Evolutionary conservation across 1,139 yeast species (phyloP), one percentile per base, ranked within the genome.

Genomic region (Ogataea hybrid): DNA sequence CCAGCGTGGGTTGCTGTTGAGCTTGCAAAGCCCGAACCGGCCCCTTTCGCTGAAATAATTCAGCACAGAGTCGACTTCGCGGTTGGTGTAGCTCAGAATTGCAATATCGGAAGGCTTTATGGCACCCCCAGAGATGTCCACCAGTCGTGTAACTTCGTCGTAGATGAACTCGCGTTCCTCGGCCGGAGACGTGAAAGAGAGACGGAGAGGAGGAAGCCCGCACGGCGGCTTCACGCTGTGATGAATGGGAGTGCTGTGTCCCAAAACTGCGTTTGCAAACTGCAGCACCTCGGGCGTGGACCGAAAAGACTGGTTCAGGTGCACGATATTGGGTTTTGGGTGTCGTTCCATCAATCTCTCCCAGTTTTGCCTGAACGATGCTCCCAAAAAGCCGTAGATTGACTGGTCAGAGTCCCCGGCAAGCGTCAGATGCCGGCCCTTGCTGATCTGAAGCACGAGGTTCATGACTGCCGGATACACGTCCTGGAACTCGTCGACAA

Each of bases 401-500:
- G 84, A 75, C 59, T 85, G 95, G 56, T 81, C 71, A 1, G 80
- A 77, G 59, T 85, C 95, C 1, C 94, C 94, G 2, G 88, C 84
- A 17, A 84, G 64, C 0, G 84, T 74, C 12, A 85, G 53, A 56
- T 81, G 88, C 40, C 74, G 71, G 1, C 54, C 51, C 5, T 47
- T 47, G 0, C 68, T 48, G 1, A 82, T 58, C 1, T 59, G 54
- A 34, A 63, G 57, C 4, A 83, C 60, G 5, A 84, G 58, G 10
- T 68, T 65, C 35, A 76, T 57, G 20, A 83, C 65, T n/a, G 67
- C 68, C 0, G 72, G 70, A 49, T 79, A 75, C 61, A 83, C 70
- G 60, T 85, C 95, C 58, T 85, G 94, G 55, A 80, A 81, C 60
- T 85, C 95, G 61, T 85, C 95, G 10, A 84, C 79, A 0, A 85